Percentiles rank a stretch among this genome's conserved stretches.
phyloP scores from a whole-genome alignment of 495 filamentous ascomycete genomes.

The Aspergillus indologenus region DNA sequence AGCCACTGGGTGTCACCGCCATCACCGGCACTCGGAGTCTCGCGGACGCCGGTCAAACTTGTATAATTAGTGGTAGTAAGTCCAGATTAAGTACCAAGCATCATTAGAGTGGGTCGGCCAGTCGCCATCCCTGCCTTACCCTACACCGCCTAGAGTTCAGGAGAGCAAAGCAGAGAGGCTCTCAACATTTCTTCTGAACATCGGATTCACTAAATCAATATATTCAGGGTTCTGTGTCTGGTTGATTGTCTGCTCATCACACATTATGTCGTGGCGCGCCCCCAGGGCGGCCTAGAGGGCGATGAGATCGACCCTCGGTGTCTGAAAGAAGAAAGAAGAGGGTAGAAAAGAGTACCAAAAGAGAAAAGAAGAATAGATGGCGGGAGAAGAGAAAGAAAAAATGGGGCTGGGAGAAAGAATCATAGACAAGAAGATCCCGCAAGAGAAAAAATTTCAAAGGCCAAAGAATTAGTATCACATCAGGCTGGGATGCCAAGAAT shows the following conservation, averaged over 20 bases:
- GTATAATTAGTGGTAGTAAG: no score
- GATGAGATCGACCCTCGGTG: conserved; percentile 6
- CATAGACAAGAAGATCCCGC: conserved; percentile 4
- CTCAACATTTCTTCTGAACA: conserved; percentile 10
- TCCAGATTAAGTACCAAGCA: conserved; percentile 6
- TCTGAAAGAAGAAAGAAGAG: conserved; percentile 4
- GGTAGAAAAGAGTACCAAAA: conserved; percentile 1
- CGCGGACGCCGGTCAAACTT: no score
- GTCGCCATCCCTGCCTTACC: conserved; percentile 1
- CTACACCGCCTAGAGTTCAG: not conserved
- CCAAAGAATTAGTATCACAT: conserved; percentile 12
- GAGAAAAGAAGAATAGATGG: conserved; percentile 6
- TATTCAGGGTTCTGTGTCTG: conserved; percentile 20
- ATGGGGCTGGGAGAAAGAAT: conserved; percentile 6
- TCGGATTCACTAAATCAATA: conserved; percentile 19
- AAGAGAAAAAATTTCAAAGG: conserved; percentile 14
- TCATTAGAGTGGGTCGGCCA: not conserved
- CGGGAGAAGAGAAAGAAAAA: conserved; percentile 6
- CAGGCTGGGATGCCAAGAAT: not conserved
- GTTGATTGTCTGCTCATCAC: conserved; percentile 25
- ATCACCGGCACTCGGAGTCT: no score
- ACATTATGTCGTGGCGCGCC: conserved; percentile 28
- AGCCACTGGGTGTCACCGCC: not conserved
- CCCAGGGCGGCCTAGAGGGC: conserved; percentile 10
- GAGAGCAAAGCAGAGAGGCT: not conserved